A percentile compares a stretch with the other conserved stretches of the same genome.
phyloP scores from a whole-genome alignment of 192 early-diverging fungal genomes.

The Backusella mclennaniae region DNA sequence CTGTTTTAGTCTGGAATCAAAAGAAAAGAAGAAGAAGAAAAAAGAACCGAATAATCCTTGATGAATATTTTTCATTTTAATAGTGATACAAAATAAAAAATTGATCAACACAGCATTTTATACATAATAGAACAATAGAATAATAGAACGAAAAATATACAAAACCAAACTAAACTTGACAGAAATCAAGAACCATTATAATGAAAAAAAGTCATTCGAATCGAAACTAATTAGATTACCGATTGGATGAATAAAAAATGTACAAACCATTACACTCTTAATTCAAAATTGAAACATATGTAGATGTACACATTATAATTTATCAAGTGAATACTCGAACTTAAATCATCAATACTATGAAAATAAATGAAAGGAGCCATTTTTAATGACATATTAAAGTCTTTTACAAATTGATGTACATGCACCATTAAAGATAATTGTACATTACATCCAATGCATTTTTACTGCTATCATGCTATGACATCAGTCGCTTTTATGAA shows the following conservation, averaged over 20 bases:
- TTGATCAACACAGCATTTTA: not conserved
- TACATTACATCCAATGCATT: too few relatives aligned
- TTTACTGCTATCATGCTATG: not conserved
- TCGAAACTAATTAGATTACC: conserved; percentile 2
- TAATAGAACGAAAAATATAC: not conserved
- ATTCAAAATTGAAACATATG: not conserved
- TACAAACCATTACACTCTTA: not conserved
- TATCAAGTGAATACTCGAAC: not conserved
- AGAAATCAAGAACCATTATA: not conserved
- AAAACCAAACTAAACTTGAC: not conserved
- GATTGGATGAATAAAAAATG: not conserved
- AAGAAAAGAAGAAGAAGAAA: not conserved
- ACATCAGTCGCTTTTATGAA: not conserved
- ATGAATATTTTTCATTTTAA: not conserved
- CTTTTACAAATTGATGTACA: too few relatives aligned
- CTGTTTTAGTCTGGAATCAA: not conserved
- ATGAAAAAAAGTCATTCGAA: not conserved
- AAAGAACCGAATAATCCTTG: not conserved
- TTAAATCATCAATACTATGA: not conserved
- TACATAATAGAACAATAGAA: not conserved
- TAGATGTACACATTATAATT: not conserved
- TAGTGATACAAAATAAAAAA: not conserved
- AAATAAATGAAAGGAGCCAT: too few relatives aligned
- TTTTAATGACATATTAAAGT: too few relatives aligned
- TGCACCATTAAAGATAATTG: too few relatives aligned